These are phyloP conservation scores for Pythium brassicae DNA, from an alignment of 352 stramenopile species.

Conservation along the genomic window DNA sequence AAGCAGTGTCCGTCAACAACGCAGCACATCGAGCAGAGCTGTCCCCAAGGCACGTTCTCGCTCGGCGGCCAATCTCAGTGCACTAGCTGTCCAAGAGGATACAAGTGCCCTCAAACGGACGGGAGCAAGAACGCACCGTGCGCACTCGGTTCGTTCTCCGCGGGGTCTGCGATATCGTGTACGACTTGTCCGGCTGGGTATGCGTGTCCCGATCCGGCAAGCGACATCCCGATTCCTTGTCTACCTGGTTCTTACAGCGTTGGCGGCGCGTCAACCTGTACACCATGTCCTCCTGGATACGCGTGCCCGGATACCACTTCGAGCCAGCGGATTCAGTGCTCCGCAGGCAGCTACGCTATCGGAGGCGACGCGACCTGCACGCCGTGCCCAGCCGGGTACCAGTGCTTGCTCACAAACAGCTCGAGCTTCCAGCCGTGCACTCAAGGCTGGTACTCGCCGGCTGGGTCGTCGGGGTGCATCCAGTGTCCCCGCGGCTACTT, in stretches of 20 bases:
- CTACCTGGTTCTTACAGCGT: conserved; percentile 56
- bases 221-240: conserved; percentile 31
- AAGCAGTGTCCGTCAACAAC: conserved; percentile 50
- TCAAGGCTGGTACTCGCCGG: conserved; percentile 62
- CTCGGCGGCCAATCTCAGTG: conserved; percentile 34
- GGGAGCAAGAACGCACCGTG: conserved; percentile 46
- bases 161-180: conserved; percentile 38
- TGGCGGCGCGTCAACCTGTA: conserved; percentile 44
- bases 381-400: conserved; percentile 74
- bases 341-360: conserved; percentile 51
- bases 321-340: conserved; percentile 39
- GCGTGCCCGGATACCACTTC: conserved; percentile 60
- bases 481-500: conserved; percentile 79
- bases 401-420: conserved; percentile 64
- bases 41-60: conserved; percentile 60
- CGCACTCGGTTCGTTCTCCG: conserved; percentile 33
- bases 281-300: conserved; percentile 62
- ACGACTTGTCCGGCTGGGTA: conserved; percentile 60
- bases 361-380: conserved; percentile 46
- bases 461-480: conserved; percentile 53
- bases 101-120: conserved; percentile 46
- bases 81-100: conserved; percentile 28
- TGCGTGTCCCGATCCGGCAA: conserved; percentile 39
- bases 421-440: conserved; percentile 53
- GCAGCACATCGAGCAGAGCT: conserved; percentile 41